A percentile compares a stretch with the other conserved stretches of the same genome.
phyloP scores from a whole-genome alignment of 1,139 yeast species.

The Magnusiomyces fungicola region DNA sequence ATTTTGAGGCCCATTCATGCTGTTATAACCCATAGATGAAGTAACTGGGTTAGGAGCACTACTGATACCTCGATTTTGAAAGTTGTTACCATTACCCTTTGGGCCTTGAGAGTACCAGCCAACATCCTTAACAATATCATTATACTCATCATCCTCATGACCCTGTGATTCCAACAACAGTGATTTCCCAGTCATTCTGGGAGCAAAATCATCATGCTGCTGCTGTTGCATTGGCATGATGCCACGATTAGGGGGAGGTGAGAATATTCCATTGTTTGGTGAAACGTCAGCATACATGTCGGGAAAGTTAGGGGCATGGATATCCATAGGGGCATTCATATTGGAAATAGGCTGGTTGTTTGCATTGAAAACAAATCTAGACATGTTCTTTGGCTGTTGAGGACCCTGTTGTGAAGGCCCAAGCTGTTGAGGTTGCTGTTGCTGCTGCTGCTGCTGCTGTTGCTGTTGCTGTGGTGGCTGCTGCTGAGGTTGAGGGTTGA shows the following conservation, averaged over 20 bases:
- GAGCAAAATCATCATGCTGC: constrained; percentile 5
- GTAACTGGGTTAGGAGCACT: neutral
- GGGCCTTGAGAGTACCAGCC: constrained; percentile 21
- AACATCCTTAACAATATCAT: constrained; percentile 28
- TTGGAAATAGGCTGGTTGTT: neutral
- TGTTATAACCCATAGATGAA: neutral
- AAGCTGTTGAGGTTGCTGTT: constrained; percentile 4
- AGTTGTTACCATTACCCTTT: neutral
- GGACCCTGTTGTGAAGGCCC: constrained; percentile 3
- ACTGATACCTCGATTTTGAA: neutral
- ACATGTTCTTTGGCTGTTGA: constrained; percentile 8
- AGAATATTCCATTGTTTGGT: constrained; percentile 8
- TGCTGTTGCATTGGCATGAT: neutral
- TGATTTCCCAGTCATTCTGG: constrained; percentile 26
- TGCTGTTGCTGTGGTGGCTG: constrained; percentile 2
- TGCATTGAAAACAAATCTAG: constrained; percentile 14
- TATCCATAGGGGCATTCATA: constrained; percentile 1
- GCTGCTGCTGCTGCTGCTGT: constrained; percentile 5
- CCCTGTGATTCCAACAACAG: constrained; percentile 29
- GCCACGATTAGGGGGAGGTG: constrained; percentile 8
- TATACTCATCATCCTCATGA: constrained; percentile 28
- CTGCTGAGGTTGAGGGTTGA: constrained; percentile 6
- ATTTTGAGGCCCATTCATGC: neutral
- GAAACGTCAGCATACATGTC: constrained; percentile 9
- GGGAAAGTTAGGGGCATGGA: constrained; percentile 5